Percentiles rank a stretch among this genome's conserved stretches.
Evolutionary conservation across 169 alveolate species (phyloP).

Genomic region (Plasmodium coatneyi): DNA sequence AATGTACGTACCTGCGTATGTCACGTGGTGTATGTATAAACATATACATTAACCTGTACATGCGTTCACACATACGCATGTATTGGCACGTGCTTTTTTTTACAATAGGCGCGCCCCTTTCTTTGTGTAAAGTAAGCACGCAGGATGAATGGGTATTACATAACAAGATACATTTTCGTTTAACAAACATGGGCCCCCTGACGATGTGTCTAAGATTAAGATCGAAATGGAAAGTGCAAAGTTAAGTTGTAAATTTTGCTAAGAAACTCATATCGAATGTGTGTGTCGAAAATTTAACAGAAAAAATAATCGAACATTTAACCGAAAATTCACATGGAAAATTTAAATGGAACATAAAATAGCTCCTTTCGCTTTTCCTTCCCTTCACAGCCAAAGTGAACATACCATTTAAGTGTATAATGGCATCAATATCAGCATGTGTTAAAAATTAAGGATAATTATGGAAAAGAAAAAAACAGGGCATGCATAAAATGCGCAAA

Average conservation of each 20-base stretch:
- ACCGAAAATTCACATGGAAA: background rate
- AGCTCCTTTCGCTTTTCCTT: slow-evolving; percentile 10
- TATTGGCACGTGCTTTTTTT: slow-evolving; percentile 6
- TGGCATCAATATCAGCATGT: slow-evolving; percentile 6
- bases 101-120: slow-evolving; percentile 18
- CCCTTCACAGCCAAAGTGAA: slow-evolving; percentile 12
- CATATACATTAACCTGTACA: slow-evolving; percentile 13
- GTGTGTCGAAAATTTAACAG: background rate
- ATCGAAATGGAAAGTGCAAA: background rate
- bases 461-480: slow-evolving; percentile 41
- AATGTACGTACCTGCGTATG: background rate
- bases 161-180: slow-evolving; percentile 50
- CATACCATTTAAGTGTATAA: slow-evolving; percentile 6
- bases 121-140: slow-evolving; percentile 34
- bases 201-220: slow-evolving; percentile 63
- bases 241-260: background rate
- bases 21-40: background rate
- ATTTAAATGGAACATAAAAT: background rate
- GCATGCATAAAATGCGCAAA: background rate
- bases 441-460: slow-evolving; percentile 11
- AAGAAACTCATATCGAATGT: background rate
- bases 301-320: background rate
- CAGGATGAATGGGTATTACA: slow-evolving; percentile 1
- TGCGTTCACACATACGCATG: slow-evolving; percentile 22
- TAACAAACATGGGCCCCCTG: slow-evolving; percentile 35